Evolutionary conservation across 192 early-diverging fungal genomes (phyloP).

Genomic region (Helicostylum pulchrum): DNA sequence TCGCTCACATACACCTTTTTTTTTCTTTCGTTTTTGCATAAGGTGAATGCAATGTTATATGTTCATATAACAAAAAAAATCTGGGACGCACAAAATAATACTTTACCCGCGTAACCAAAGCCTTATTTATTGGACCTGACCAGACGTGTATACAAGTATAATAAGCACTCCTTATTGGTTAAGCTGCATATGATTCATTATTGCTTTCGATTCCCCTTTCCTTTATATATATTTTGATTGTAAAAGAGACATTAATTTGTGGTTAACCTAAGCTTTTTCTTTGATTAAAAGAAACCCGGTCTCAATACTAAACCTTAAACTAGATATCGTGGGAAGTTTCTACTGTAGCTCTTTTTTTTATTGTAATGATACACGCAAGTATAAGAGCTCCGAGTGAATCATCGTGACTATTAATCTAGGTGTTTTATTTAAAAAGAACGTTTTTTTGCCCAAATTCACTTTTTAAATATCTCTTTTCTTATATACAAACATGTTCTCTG

Average conservation of each 20-base stretch:
- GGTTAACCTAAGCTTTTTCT: too few relatives aligned
- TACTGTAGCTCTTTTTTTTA: too few relatives aligned
- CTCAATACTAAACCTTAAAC: too few relatives aligned
- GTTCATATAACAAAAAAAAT: too few relatives aligned
- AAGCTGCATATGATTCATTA: slow-evolving; percentile 18
- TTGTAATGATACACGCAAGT: too few relatives aligned
- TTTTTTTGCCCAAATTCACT: neutral
- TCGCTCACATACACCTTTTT: too few relatives aligned
- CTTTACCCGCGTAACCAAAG: neutral
- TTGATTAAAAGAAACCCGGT: too few relatives aligned
- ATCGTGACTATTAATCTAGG: too few relatives aligned
- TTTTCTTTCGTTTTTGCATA: too few relatives aligned
- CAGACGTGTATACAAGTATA: slow-evolving; percentile 2
- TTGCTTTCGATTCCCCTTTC: neutral
- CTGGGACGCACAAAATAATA: neutral
- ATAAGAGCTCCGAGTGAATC: too few relatives aligned
- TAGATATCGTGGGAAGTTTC: too few relatives aligned
- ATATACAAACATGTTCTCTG: slow-evolving; percentile 5
- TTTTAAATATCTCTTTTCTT: slow-evolving; percentile 4
- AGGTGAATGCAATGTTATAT: too few relatives aligned
- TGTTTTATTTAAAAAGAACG: neutral
- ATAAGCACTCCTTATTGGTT: slow-evolving; percentile 5
- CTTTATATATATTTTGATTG: neutral
- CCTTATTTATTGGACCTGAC: slow-evolving; percentile 9
- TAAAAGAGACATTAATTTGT: neutral